Base-by-base conservation (phyloP, 495 filamentous ascomycete species). In the Penicillium longicatenatum region DNA sequence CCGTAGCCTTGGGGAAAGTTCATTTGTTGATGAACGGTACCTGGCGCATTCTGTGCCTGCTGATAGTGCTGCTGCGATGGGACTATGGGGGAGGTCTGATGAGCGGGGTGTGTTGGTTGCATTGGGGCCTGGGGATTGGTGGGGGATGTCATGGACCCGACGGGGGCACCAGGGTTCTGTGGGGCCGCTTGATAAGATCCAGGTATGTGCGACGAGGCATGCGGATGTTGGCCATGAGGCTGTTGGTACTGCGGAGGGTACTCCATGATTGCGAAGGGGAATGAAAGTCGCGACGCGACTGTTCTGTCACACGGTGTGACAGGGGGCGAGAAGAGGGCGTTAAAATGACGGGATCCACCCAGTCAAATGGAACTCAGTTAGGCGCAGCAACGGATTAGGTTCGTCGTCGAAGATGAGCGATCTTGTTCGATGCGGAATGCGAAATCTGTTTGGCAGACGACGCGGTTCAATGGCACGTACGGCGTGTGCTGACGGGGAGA, bases 211-310 rank as follows among this genome's bases (percentile, higher is more conserved):
- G 79, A 74, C 22, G 74, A 59, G 24, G 79, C 73, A 62, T 83
- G 81, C 12, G 80, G 75, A 57, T 82, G 79, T 71, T 82, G 80
- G 64, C 75, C 79, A 68, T 82, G 81, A 60, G 78, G 69, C 66
- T 82, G 78, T 70, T 82, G 81, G 70, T 81, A 80, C 64, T 82
- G 80, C 49, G 77, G 68, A 57, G 77, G 72, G 56, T 83, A 84
- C 66, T 84, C 81, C 81, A 84, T 83, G 63, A 64, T 80, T 48
- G 24, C 45, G 24, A 17, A 30, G 24, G 24, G 17, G 17, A 65
- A 55, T 58, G 31, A 47, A 51, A 54, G 55, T 54, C 55, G 43
- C 54, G 58, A 50, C 50, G 54, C 50, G 58, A 57, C 22, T 44
- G 43, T 55, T 58, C 63, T 58, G 72, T 73, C 70, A 69, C 70